A percentile compares a stretch with the other conserved stretches of the same genome.
Evolutionary conservation across 2,329 filamentous ascomycete genomes (phyloP).

Genomic region (Pleurostoma richardsiae): DNA sequence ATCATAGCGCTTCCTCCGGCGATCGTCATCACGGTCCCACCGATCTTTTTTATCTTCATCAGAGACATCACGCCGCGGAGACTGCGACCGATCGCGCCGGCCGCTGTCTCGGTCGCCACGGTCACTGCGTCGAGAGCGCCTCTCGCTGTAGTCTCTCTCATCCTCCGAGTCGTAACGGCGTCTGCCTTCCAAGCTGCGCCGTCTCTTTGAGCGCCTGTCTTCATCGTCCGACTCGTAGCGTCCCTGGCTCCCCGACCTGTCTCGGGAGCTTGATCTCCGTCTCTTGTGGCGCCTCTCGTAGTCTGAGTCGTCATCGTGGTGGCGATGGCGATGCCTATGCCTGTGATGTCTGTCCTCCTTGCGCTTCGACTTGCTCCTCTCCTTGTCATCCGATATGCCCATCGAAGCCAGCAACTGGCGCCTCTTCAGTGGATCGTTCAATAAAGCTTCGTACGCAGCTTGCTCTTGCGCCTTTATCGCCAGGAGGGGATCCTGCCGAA

Average conservation of each 20-base stretch:
- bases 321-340: constrained; percentile 37
- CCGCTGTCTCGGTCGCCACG: constrained; percentile 4
- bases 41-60: neutral
- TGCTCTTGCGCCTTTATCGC: constrained; percentile 93
- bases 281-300: constrained; percentile 32
- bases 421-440: constrained; percentile 68
- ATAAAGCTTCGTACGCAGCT: constrained; percentile 72
- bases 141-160: constrained; percentile 11
- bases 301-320: constrained; percentile 35
- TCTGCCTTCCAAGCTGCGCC: constrained; percentile 13
- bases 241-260: constrained; percentile 35
- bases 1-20: neutral
- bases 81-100: constrained; percentile 7
- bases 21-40: constrained; percentile 10
- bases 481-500: constrained; percentile 84
- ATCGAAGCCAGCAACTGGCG: constrained; percentile 62
- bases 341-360: constrained; percentile 39
- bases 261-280: constrained; percentile 39
- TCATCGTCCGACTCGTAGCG: constrained; percentile 23
- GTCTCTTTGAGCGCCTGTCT: constrained; percentile 15
- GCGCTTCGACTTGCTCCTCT: constrained; percentile 25
- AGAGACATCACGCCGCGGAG: neutral
- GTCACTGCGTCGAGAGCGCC: neutral
- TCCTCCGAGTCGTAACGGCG: constrained; percentile 13
- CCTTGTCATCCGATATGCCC: constrained; percentile 45